phyloP scores from a whole-genome alignment of 148 eudicot species.

The Fagopyrum esculentum region DNA sequence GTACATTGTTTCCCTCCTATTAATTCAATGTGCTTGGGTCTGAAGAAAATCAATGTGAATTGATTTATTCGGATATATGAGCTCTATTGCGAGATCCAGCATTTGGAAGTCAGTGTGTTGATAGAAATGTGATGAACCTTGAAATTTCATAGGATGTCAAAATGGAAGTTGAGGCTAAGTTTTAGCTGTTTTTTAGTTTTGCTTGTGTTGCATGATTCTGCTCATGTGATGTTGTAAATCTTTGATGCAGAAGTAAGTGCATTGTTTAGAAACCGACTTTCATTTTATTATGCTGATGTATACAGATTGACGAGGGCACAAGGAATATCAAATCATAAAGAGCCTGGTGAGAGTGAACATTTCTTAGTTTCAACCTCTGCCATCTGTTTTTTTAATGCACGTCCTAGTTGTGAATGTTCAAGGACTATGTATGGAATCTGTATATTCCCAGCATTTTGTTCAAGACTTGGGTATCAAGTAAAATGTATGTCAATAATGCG shows the following conservation, averaged over 20 bases:
- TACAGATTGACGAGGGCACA: background rate
- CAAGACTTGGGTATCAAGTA: background rate
- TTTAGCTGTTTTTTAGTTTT: background rate
- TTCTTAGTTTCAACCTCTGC: background rate
- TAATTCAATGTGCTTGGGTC: background rate
- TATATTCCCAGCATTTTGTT: too few species aligned
- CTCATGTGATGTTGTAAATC: background rate
- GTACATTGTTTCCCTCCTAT: background rate
- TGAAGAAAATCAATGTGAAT: background rate
- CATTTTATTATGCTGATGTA: background rate
- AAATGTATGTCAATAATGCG: background rate
- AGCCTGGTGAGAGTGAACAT: constrained; percentile 3
- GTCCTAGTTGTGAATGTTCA: background rate
- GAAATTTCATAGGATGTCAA: background rate
- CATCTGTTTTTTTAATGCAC: background rate
- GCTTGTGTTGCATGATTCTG: background rate
- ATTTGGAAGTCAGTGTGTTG: background rate
- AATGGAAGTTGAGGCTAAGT: background rate
- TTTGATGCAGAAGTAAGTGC: background rate
- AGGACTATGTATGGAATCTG: too few species aligned
- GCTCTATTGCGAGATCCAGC: background rate
- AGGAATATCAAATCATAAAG: background rate
- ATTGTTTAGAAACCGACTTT: background rate
- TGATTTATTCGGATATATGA: background rate
- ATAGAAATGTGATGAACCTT: background rate